Evolutionary conservation across 2,329 filamentous ascomycete species (phyloP), one percentile per base, ranked within the genome.

Genomic region (Trichoderma koningiopsis): DNA sequence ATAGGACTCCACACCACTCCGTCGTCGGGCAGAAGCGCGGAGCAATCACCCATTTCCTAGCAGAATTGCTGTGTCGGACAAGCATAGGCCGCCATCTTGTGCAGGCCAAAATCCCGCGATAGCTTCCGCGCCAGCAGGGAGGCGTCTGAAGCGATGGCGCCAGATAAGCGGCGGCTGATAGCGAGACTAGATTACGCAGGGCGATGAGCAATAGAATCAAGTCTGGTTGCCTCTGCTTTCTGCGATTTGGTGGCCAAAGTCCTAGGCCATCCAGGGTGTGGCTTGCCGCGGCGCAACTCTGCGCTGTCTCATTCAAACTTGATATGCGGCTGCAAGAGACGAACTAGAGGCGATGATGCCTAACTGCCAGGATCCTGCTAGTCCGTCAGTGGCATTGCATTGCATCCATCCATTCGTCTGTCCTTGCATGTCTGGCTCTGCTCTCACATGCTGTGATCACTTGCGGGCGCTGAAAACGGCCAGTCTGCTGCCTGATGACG

Each of bases 161-260:
- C 33, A 59, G 64, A 60, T 68, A 68, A 68, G 64, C 22, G 16
- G 35, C 33, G 24, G 29, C 37, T 24, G 59, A 62, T 62, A 24
- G 40, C 47, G 24, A 27, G n/a, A 16, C 33, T 8, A 37, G 14
- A 68, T 68, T 68, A 68, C 66, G 37, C 66, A 63, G 58, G 33
- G 35, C n/a, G n/a, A 68, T 68, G 66, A 68, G 66, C 66, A 68
- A 63, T 63, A 4, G 66, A 57, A 63, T 68, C 29, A 24, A 19
- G 14, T 13, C n/a, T 47, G 61, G 29, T 56, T 40, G 10, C 61
- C 37, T 33, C 29, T 58, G 37, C 49, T 35, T 27, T 33, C 29
- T 58, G 37, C 49, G 47, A 57, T 16, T 31, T 24, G 55, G 57
- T 55, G 47, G 33, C 43, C 65, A 27, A 61, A 40, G n/a, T 24